Conservation (phyloP, 2,329 filamentous ascomycete genomes). For the Pseudogymnoascus sp. region DNA sequence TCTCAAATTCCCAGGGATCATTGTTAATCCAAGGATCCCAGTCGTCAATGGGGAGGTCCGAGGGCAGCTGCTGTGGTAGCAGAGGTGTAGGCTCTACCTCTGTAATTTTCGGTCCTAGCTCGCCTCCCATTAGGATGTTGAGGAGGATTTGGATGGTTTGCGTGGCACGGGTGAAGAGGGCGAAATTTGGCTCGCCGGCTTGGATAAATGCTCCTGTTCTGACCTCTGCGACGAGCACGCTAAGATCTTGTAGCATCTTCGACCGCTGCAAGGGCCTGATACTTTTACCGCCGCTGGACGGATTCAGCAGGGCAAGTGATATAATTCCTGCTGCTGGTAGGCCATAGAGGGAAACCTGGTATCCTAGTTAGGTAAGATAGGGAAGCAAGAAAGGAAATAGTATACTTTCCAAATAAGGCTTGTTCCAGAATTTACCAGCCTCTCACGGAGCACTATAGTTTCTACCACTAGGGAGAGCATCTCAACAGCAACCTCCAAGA, state of each 20-base stretch:
- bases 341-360: slow-evolving; percentile 28
- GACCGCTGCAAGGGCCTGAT: slow-evolving; percentile 8
- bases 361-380: slow-evolving; percentile 8
- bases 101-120: background rate
- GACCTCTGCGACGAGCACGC: slow-evolving; percentile 27
- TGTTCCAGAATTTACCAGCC: slow-evolving; percentile 28
- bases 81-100: background rate
- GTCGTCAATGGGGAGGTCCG: slow-evolving; percentile 1
- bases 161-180: slow-evolving; percentile 23
- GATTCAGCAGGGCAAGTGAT: slow-evolving; percentile 22
- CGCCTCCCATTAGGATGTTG: slow-evolving; percentile 10
- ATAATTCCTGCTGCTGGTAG: slow-evolving; percentile 30
- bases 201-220: slow-evolving; percentile 24
- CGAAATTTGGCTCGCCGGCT: slow-evolving; percentile 25
- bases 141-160: slow-evolving; percentile 25
- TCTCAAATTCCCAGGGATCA: slow-evolving; percentile 25
- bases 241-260: slow-evolving; percentile 25
- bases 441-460: slow-evolving; percentile 23
- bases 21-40: slow-evolving; percentile 15
- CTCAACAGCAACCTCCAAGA: slow-evolving; percentile 22
- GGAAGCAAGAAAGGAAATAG: background rate
- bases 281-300: background rate
- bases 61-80: background rate
- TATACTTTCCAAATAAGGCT: slow-evolving; percentile 16
- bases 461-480: slow-evolving; percentile 27